Percentiles rank a stretch among this genome's conserved stretches.
Conservation (phyloP, 306 rosid species). For the Fragaria ananassa region DNA sequence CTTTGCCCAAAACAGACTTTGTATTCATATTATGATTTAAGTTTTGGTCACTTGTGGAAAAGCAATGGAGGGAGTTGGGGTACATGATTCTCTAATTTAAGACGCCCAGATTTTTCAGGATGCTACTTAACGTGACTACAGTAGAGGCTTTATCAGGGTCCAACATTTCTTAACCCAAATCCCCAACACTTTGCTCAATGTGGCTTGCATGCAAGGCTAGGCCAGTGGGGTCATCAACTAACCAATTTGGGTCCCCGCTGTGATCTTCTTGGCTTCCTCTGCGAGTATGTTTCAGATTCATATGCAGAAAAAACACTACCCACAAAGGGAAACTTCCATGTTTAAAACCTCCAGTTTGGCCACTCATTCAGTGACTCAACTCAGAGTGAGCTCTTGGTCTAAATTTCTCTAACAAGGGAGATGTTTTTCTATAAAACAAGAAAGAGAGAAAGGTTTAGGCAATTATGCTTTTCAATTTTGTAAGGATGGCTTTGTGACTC, state of each 20-base stretch:
- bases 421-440: not conserved
- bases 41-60: not conserved
- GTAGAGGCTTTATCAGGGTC: slow-evolving; percentile 6
- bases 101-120: not conserved
- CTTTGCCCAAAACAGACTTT: not conserved
- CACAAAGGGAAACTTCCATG: not conserved
- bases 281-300: not conserved
- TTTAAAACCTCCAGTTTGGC: not conserved
- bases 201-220: slow-evolving; percentile 24
- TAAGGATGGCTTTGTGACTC: not conserved
- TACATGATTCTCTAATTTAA: slow-evolving; percentile 16
- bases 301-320: not conserved
- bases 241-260: not conserved
- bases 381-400: not conserved
- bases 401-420: not conserved
- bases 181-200: slow-evolving; percentile 16
- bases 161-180: slow-evolving; percentile 2
- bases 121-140: not conserved
- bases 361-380: not conserved
- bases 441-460: not conserved
- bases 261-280: not conserved
- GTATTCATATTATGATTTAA: not conserved
- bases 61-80: not conserved
- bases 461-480: not conserved
- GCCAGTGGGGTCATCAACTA: not conserved